Base-by-base conservation (phyloP, 805 yeast species). In the Monosporozyma unispora region DNA sequence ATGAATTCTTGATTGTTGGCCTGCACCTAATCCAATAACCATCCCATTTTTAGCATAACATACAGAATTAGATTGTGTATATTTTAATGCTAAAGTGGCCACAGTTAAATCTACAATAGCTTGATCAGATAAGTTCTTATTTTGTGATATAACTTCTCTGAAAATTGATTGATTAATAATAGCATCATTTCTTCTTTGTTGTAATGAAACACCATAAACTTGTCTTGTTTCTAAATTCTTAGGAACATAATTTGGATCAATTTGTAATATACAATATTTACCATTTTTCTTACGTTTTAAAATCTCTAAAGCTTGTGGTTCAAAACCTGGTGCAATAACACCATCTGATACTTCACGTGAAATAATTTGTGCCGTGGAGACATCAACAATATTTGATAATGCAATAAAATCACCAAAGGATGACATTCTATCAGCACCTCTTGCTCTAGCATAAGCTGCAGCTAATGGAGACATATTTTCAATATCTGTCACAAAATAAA, bases 381-480 rank as follows among this genome's bases (percentile, higher is more conserved):
- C 75, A 70, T 93, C 99, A 58, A 93, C 99, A 70, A 86, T 87
- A 77, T 91, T 91, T 54, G 97, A 89, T 57, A 93, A 77, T 44
- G 99, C 99, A 64, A 93, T 93, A 78, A 89, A 93, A 73, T 93
- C 99, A 67, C 99, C 99, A 68, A 93, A 93, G 12, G 96, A 87
- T 5, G 97, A 90, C 99, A 93, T 93, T 79, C 99, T 84, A 73
- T 93, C 99, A 59, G 99, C 99, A 70, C 99, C 99, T 73, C 99
- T 87, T 50, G 99, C 99, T 74, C 98, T 87, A 37, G 99, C 99
- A 65, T 93, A 93, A 51, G 99, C 99, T 66, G 86, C 85, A 55
- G 99, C 99, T 66, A 93, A 78, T 50, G 99, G 98, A 11, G 97
- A 87, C 68, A 93, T 76, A 77, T 90, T 87, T 71, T 87, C 96